phyloP scores from a whole-genome alignment of 2,329 filamentous ascomycete genomes.

The Oidium heveae region DNA sequence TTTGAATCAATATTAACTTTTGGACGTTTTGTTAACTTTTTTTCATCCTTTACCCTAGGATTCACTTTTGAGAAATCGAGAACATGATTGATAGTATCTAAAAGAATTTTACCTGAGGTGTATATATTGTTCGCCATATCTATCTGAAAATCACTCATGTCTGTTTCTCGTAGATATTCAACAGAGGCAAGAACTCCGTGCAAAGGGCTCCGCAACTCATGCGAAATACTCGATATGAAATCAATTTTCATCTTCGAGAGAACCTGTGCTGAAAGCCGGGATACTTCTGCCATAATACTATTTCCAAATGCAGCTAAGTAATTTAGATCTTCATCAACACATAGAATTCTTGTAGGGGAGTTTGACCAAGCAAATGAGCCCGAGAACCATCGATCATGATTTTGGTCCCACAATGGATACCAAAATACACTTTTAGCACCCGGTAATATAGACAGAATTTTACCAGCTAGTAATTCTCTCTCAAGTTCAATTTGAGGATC shows the following conservation, averaged over 20 bases:
- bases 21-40: constrained; percentile 5
- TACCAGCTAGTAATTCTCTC: constrained; percentile 10
- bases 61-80: constrained; percentile 30
- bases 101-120: constrained; percentile 23
- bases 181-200: constrained; percentile 31
- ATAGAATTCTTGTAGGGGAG: constrained; percentile 19
- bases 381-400: constrained; percentile 22
- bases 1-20: constrained; percentile 2
- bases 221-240: constrained; percentile 32
- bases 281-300: constrained; percentile 30
- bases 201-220: constrained; percentile 33
- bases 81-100: constrained; percentile 27
- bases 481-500: constrained; percentile 5
- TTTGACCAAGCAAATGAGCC: constrained; percentile 25
- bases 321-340: constrained; percentile 22
- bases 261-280: constrained; percentile 20
- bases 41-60: constrained; percentile 10
- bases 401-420: constrained; percentile 23
- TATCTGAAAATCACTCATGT: constrained; percentile 20
- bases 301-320: constrained; percentile 26
- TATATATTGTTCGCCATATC: constrained; percentile 24
- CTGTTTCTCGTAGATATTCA: constrained; percentile 27
- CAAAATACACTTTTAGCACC: constrained; percentile 21
- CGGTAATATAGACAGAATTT: constrained; percentile 17
- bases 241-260: constrained; percentile 19